Conservation (phyloP, 208 protist genomes). For the Herpetomonas samuelpessoai region DNA sequence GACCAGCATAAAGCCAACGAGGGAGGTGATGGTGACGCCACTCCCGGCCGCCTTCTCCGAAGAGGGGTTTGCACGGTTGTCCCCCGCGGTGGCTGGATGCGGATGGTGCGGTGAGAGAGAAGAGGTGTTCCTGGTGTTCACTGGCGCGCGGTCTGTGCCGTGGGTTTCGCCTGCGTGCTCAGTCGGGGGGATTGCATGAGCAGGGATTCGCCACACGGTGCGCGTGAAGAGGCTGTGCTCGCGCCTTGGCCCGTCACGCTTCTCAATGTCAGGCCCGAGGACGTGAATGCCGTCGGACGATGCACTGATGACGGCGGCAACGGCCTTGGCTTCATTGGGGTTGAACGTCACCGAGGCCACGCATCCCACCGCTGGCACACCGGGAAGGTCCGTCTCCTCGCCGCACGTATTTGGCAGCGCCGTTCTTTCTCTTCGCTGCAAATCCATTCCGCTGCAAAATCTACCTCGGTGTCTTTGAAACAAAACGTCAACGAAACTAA, state of each 20-base stretch:
- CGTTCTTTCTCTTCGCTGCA: constrained; percentile 4
- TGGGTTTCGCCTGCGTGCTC: neutral
- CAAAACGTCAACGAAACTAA: too few relatives aligned
- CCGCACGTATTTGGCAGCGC: constrained; percentile 55
- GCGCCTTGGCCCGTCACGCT: constrained; percentile 8
- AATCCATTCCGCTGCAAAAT: too few relatives aligned
- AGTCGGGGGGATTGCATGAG: neutral
- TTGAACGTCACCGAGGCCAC: constrained; percentile 45
- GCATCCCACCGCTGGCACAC: constrained; percentile 62
- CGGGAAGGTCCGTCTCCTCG: constrained; percentile 66
- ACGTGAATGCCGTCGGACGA: constrained; percentile 49
- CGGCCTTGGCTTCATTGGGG: constrained; percentile 15
- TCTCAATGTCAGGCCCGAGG: constrained; percentile 50
- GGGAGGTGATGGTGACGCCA: neutral
- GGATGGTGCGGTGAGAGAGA: neutral
- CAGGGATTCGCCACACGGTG: constrained; percentile 37
- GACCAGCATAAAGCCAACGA: neutral
- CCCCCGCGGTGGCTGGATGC: too few relatives aligned
- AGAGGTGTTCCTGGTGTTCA: neutral
- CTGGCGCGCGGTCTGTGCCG: neutral
- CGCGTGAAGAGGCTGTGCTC: constrained; percentile 42
- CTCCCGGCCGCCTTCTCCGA: neutral
- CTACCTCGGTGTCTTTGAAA: too few relatives aligned
- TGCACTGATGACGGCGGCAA: constrained; percentile 54
- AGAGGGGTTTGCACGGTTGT: neutral